phyloP scores from a whole-genome alignment of 331 rosid species.

The Quercus tomentella region DNA sequence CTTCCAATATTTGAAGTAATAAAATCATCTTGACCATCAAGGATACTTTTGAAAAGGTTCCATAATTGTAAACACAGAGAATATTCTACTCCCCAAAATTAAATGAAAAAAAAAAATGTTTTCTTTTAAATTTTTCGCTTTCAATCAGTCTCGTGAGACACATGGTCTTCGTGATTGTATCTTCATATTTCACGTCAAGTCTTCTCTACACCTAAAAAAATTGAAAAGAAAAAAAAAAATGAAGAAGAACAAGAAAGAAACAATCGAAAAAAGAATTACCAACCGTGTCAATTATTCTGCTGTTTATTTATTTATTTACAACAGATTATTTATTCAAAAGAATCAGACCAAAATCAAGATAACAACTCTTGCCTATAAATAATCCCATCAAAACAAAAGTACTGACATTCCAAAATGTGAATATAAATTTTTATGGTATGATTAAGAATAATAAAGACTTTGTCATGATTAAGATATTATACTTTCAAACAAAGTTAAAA shows the following conservation, averaged over 20 bases:
- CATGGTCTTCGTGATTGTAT: slow-evolving; percentile 15
- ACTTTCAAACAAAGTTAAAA: slow-evolving; percentile 8
- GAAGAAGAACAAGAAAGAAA: not conserved
- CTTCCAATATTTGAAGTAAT: not conserved
- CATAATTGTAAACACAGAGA: not conserved
- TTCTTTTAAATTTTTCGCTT: not conserved
- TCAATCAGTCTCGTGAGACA: slow-evolving; percentile 21
- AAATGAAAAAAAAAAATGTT: not conserved
- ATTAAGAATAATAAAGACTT: not conserved
- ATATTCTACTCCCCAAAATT: not conserved
- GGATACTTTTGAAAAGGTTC: not conserved
- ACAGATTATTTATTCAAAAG: not conserved
- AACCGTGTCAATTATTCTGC: not conserved
- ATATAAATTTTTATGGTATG: not conserved
- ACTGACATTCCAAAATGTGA: slow-evolving; percentile 25
- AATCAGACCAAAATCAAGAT: not conserved
- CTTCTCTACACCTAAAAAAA: not conserved
- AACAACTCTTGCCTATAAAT: not conserved
- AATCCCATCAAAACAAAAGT: slow-evolving; percentile 17
- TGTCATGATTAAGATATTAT: not conserved
- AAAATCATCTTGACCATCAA: not conserved
- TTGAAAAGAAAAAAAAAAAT: not conserved
- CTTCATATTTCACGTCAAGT: slow-evolving; percentile 19
- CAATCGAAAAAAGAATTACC: not conserved
- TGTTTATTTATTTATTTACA: not conserved